Percentiles rank a stretch among this genome's conserved stretches.
Conservation (phyloP, 2,329 filamentous ascomycete genomes). For the Colletotrichum sp. region DNA sequence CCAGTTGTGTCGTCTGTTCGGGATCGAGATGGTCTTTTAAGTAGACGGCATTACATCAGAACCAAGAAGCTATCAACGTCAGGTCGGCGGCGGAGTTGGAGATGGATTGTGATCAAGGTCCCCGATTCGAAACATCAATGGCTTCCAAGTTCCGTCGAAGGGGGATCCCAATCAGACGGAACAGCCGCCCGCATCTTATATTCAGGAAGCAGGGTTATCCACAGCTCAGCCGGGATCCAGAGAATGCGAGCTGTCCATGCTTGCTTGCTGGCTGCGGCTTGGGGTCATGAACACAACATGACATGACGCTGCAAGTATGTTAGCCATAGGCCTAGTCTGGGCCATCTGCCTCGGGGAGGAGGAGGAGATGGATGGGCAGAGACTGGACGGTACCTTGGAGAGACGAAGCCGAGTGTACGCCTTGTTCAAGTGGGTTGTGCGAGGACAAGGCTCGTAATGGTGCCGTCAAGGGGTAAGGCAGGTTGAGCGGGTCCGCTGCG, state of each 20-base stretch:
- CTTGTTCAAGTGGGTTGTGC: conserved; percentile 1
- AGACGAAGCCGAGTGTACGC: not conserved
- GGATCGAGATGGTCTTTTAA: not conserved
- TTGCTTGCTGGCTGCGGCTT: not conserved
- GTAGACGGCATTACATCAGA: not conserved
- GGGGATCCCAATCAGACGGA: not conserved
- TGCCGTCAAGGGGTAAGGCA: conserved; percentile 17
- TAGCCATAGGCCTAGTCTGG: conserved; percentile 5
- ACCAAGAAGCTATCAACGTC: not conserved
- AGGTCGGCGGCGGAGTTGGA: conserved; percentile 10
- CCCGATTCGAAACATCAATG: conserved; percentile 10
- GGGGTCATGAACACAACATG: conserved; percentile 9
- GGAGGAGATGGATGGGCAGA: not conserved
- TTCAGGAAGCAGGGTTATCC: not conserved
- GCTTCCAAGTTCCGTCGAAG: not conserved
- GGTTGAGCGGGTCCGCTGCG: conserved; percentile 1
- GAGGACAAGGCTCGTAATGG: conserved; percentile 10
- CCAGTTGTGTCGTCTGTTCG: not conserved
- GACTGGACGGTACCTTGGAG: not conserved
- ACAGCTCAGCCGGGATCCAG: not conserved
- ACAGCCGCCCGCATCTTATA: not conserved
- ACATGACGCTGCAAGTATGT: conserved; percentile 10
- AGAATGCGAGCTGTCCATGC: not conserved
- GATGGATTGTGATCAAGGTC: not conserved
- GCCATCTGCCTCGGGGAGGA: conserved; percentile 3